A percentile compares a stretch with the other conserved stretches of the same genome.
These are phyloP conservation scores for peach (Prunus persica) DNA, from an alignment of 306 rosid genomes.

Conservation along the genomic window DNA sequence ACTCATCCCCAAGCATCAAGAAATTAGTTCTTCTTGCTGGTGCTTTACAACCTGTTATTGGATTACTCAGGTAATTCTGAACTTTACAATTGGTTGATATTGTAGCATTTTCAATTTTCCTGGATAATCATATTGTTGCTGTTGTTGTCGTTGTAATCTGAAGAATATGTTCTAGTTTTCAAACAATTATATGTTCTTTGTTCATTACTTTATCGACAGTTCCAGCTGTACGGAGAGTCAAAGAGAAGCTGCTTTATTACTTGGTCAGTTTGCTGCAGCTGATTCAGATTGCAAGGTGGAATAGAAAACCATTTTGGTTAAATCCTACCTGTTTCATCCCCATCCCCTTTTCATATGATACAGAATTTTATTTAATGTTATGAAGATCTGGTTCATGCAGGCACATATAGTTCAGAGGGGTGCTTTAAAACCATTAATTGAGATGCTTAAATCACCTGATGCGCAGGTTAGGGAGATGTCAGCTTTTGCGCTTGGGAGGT, in stretches of 20 bases:
- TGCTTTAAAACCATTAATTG: slow-evolving; percentile 30
- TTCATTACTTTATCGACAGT: slow-evolving; percentile 25
- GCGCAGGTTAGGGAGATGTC: slow-evolving; percentile 34
- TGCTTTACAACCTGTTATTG: slow-evolving; percentile 73
- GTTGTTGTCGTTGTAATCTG: neutral
- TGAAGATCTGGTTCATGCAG: slow-evolving; percentile 29
- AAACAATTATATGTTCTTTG: neutral
- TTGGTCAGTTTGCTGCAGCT: slow-evolving; percentile 74
- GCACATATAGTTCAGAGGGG: slow-evolving; percentile 39
- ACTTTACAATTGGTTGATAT: neutral
- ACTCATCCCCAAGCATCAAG: slow-evolving; percentile 68
- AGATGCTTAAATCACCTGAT: slow-evolving; percentile 36
- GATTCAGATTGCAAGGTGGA: slow-evolving; percentile 71
- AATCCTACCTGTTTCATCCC: neutral
- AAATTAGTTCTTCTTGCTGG: slow-evolving; percentile 58
- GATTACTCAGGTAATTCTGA: slow-evolving; percentile 45
- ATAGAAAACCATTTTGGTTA: neutral
- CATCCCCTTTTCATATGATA: neutral
- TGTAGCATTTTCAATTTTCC: neutral
- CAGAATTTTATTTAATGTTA: neutral
- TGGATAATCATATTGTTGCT: neutral
- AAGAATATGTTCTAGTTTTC: neutral
- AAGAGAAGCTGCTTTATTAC: slow-evolving; percentile 65
- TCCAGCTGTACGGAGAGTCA: slow-evolving; percentile 55
- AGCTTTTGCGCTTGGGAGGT: slow-evolving; percentile 39